Evolutionary conservation across 2,329 filamentous ascomycete genomes (phyloP).

Genomic region (Fusarium penzigii): DNA sequence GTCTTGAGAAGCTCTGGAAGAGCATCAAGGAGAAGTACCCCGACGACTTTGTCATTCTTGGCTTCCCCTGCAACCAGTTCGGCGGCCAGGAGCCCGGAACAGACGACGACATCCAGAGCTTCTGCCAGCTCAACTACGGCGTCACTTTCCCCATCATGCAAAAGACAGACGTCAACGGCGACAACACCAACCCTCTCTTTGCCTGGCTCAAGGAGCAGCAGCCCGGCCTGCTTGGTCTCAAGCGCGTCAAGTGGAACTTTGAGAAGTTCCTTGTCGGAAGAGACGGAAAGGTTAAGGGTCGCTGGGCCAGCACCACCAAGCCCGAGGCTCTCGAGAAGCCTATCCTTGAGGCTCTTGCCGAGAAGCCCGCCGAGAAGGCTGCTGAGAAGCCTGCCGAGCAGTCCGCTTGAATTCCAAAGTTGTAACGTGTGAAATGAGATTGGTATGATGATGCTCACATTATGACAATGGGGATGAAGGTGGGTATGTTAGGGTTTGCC

Average conservation of each 20-base stretch:
- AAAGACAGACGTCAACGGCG: conserved; percentile 94
- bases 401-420: not conserved
- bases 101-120: conserved; percentile 77
- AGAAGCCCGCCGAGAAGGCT: conserved; percentile 53
- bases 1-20: conserved; percentile 90
- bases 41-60: conserved; percentile 82
- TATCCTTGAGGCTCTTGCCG: conserved; percentile 70
- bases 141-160: conserved; percentile 88
- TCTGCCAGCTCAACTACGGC: conserved; percentile 91
- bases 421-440: not conserved
- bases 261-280: conserved; percentile 93
- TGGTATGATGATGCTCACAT: not conserved
- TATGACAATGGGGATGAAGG: not conserved
- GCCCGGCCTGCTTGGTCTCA: conserved; percentile 82
- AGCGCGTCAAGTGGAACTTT: conserved; percentile 99
- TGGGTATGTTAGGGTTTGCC: not conserved
- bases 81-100: conserved; percentile 83
- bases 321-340: conserved; percentile 76
- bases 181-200: conserved; percentile 75
- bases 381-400: conserved; percentile 67
- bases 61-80: conserved; percentile 99
- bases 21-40: conserved; percentile 66
- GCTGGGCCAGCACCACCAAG: conserved; percentile 88
- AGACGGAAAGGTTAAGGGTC: conserved; percentile 80
- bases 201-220: conserved; percentile 74